These are phyloP conservation scores for Stenocarpella maydis DNA, from an alignment of 2,329 filamentous ascomycete species.

Conservation along the genomic window DNA sequence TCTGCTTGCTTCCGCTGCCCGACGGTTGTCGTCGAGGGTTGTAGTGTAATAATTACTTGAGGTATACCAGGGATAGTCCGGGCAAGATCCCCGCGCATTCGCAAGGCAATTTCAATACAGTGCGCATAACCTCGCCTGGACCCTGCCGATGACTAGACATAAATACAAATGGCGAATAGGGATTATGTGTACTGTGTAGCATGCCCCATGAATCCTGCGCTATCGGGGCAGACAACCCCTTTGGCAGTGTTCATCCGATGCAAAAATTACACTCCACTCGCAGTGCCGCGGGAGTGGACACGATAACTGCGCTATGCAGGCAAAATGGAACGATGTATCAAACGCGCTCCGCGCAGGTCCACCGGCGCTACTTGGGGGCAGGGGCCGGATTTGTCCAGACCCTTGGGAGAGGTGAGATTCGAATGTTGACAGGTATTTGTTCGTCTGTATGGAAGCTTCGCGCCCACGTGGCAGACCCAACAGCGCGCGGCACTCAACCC, in stretches of 20 bases:
- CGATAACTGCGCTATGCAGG: background rate
- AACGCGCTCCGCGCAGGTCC: conserved; percentile 16
- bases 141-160: background rate
- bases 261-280: conserved; percentile 10
- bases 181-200: background rate
- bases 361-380: conserved; percentile 14
- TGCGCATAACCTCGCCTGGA: background rate
- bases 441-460: background rate
- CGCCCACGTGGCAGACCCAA: conserved; percentile 15
- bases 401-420: background rate
- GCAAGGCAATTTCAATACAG: conserved; percentile 14
- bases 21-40: conserved; percentile 18
- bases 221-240: conserved; percentile 9
- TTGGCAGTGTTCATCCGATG: conserved; percentile 20
- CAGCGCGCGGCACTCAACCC: background rate
- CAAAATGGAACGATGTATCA: conserved; percentile 19
- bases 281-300: background rate
- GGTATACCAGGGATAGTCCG: conserved; percentile 19
- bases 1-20: conserved; percentile 16
- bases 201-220: background rate
- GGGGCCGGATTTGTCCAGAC: conserved; percentile 12
- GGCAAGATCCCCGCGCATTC: background rate
- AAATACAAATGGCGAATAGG: background rate
- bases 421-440: background rate
- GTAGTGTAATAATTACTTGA: conserved; percentile 6